phyloP scores from a whole-genome alignment of 345 rosid species.

The Isatis tinctoria region DNA sequence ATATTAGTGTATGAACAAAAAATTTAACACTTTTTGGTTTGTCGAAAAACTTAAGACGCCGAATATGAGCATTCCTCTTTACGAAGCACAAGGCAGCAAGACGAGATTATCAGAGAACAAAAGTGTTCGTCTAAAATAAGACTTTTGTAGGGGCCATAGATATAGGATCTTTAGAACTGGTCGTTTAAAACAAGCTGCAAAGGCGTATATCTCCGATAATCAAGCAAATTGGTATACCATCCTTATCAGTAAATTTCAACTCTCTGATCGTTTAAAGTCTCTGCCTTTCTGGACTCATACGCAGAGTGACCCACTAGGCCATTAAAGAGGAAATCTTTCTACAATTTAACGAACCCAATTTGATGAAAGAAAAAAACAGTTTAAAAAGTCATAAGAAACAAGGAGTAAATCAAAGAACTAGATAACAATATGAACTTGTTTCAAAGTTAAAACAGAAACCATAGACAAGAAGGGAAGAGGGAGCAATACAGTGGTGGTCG shows the following conservation, averaged over 20 bases:
- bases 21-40: not conserved
- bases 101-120: not conserved
- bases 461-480: not conserved
- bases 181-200: constrained; percentile 1
- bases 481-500: constrained; percentile 23
- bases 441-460: not conserved
- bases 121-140: not conserved
- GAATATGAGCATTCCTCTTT: not conserved
- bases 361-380: not conserved
- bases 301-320: not conserved
- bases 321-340: not conserved
- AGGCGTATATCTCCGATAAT: not conserved
- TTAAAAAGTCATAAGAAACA: not conserved
- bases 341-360: not conserved
- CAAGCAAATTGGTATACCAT: not conserved
- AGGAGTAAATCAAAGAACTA: not conserved
- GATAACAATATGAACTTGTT: not conserved
- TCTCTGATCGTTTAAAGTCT: not conserved
- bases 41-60: not conserved
- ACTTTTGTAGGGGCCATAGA: not conserved
- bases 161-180: constrained; percentile 28
- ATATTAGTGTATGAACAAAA: not conserved
- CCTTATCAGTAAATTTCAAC: not conserved
- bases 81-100: not conserved
- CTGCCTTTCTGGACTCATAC: not conserved